Base-by-base conservation (phyloP, 495 filamentous ascomycete species). In the Darksidea phi region DNA sequence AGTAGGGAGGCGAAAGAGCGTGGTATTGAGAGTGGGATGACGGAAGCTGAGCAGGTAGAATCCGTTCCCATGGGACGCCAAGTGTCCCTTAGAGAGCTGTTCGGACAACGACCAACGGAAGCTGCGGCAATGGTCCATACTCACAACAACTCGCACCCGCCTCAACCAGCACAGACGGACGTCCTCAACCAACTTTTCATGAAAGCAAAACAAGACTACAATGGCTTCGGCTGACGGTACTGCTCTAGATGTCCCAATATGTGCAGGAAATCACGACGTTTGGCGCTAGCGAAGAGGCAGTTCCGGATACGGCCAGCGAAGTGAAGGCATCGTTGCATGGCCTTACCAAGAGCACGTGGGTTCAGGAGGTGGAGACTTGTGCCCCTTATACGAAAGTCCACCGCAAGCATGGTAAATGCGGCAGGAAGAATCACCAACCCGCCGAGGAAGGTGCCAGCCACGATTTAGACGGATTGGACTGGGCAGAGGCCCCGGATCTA, bases 51-150 rank as follows among this genome's bases (percentile, higher is more conserved):
- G 10, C 76, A 79, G 43, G 75, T 72, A 61, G 71, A 74, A 49
- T 75, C 74, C 51, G 76, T 74, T 43, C 72, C 79, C 1, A 82
- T 82, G 80, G 80, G 78, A 0, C 71, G 80, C 8, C 79, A 82
- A 65, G 69, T 84, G 1, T 79, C 77, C 10, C 65, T 85, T 18
- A 75, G 80, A 57, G 79, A 85, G 64, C 57, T 84, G 0, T 83
- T 85, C 60, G 80, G 79, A 6, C 79, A 80, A 59, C 80, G 83
- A 66, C 73, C 79, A 20, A 74, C 75, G 17, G 72, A 79, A 47
- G 80, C 83, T 66, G 75, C 79, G 59, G 79, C 63, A 10, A 81
- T 77, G 76, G 74, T 79, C 8, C 71, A 70, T 11, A 73, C 72
- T 21, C 77, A 77, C 38, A 74, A 82, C 63, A 74, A 76, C 63